Evolutionary conservation across 371 early-diverging fungal genomes (phyloP).

Genomic region (Zychaea mexicana): DNA sequence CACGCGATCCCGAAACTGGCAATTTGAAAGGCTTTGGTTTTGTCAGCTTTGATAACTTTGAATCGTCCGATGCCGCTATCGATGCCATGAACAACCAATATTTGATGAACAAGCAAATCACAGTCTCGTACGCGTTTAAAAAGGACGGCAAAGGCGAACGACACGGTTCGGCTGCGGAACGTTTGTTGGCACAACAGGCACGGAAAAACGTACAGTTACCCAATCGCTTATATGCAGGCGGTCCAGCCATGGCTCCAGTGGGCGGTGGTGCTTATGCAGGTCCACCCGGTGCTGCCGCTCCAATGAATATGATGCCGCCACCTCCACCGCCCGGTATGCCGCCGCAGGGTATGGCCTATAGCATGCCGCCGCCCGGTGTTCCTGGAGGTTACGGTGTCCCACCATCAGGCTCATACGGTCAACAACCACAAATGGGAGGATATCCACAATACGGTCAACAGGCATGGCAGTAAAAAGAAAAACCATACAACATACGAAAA

Average conservation of each 20-base stretch:
- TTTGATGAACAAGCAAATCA: constrained; percentile 90
- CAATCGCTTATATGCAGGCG: constrained; percentile 73
- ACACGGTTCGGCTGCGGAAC: constrained; percentile 97
- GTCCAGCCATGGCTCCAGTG: constrained; percentile 36
- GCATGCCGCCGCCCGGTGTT: constrained; percentile 6
- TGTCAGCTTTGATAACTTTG: constrained; percentile 92
- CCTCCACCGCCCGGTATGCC: constrained; percentile 20
- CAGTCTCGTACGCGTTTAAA: constrained; percentile 94
- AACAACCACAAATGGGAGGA: constrained; percentile 26
- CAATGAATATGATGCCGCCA: constrained; percentile 9
- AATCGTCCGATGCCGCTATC: constrained; percentile 95
- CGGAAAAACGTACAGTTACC: constrained; percentile 73
- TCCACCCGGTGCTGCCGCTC: constrained; percentile 1
- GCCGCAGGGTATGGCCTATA: constrained; percentile 21
- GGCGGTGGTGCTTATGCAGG: not conserved
- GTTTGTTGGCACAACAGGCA: constrained; percentile 92
- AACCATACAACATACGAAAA: too few species aligned
- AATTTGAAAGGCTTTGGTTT: constrained; percentile 94
- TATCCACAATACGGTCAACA: constrained; percentile 14
- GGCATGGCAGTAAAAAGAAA: constrained; percentile 11
- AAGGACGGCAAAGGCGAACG: constrained; percentile 98
- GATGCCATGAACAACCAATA: constrained; percentile 98
- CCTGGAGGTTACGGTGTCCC: not conserved
- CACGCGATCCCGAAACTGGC: constrained; percentile 89
- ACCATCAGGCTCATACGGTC: not conserved